Base-by-base conservation (phyloP, 2,329 filamentous ascomycete genomes). In the Xylaria hypoxylon region DNA sequence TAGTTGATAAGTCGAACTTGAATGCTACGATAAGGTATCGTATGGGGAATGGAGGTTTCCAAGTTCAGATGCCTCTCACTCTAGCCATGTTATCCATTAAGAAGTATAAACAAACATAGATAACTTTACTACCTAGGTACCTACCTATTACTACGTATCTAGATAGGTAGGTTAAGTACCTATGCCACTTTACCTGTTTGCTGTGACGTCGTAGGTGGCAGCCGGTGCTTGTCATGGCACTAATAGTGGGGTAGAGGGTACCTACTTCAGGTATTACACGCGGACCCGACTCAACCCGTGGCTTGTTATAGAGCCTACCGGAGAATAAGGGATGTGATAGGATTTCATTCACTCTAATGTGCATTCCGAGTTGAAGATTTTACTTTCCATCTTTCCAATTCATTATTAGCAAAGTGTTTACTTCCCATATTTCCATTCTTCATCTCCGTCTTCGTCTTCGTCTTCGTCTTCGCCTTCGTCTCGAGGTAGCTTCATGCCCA, bases 401-500 rank as follows among this genome's bases (percentile, higher is more conserved):
- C 11, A 15, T 5, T 38, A 38, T 13, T 13, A 11, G 13, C 13
- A 38, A 38, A 38, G 31, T 33, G 31, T 15, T 38, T 38, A 38
- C 35, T 38, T 38, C 10, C 35, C 35, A 15, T 38, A 47, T 53
- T 48, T 33, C n/a, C 33, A 50, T 19, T 15, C 35, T 13, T 22
- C n/a, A 48, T 26, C 7, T 22, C 48, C 38, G 69, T 71, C 22
- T 71, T 64, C 57, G 3, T 76, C 69, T 10, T 74, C 66, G 4
- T 76, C 74, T 5, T 80, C 77, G 0, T 80, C 80, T 40, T 88
- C 85, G 28, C 86, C 89, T 67, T 95, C 93, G 74, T 97, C 93
- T 66, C 92, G 85, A 0, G 95, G 95, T 65, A 97, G 82, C 45
- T 87, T 85, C 70, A 97, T 83, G 0, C 94, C 94, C 90, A 98